Evolutionary conservation across 495 filamentous ascomycete genomes (phyloP), one percentile per base, ranked within the genome.

Genomic region (Penicillium silybi): DNA sequence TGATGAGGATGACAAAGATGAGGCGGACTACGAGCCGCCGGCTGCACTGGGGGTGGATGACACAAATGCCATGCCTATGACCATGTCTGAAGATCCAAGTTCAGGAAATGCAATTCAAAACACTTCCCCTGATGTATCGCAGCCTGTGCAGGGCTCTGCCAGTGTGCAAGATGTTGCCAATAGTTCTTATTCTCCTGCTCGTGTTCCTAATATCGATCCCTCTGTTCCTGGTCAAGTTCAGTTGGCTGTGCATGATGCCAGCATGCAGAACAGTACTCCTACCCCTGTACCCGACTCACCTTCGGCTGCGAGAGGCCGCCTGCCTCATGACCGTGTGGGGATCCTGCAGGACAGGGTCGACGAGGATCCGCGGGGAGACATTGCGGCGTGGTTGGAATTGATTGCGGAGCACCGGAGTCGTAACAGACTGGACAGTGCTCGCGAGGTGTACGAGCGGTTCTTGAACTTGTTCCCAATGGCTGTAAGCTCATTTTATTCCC

Each of bases 281-380:
- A 73, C 66, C 43, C 63, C 72, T 52, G 55, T 65, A 46, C 69
- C 62, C 55, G 67, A 72, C 17, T 69, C 69, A 15, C 63, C 77
- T 57, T 66, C 73, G 26, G 55, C 74, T 40, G 53, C 76, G 45
- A 77, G 72, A 60, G 70, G 80, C 50, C 83, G 86, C 44, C 74
- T 90, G 48, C 83, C 88, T 37, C 81, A 87, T 69, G 89, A 97
- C 69, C 80, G 78, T 46, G 78, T 95, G 57, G 88, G 90, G 10
- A 85, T 92, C 37, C 76, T 97, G 53, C 91, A 98, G 70, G 89
- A 95, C 61, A 80, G 92, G 53, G 86, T 96, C 62, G 83, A 83
- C 52, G 89, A 97, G 57, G 93, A 97, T 65, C 89, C 95, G 23
- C 84, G 86, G 52, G 93, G 92, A 53, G 93, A 97, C 62, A 77